Evolutionary conservation across 768 basidiomycete genomes (phyloP), one percentile per base, ranked within the genome.

Genomic region (Naganishia vaughanmartiniae): DNA sequence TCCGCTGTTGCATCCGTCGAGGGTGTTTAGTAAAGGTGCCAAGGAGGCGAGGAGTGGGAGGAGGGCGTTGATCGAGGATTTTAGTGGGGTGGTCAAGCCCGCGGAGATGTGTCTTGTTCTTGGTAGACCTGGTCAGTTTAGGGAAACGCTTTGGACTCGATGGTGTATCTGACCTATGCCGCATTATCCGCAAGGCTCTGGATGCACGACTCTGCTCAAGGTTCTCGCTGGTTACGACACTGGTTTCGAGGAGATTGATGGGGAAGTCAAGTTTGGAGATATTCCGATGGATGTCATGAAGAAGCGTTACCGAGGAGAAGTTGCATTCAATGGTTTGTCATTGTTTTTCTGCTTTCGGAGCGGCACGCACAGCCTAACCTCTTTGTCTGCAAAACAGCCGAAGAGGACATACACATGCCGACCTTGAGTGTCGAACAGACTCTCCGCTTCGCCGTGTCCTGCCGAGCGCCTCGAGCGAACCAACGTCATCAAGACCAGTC

Each of bases 401-500:
- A 91, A 82, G 91, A 92, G 74, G 91, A 94, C 77, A 83, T 90
- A 0, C 91, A 92, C 77, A 90, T 93, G 74, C 89, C 92, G 7
- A 90, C 89, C 11, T 84, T 95, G 34, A 82, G 80, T 24, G 83
- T 83, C 72, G 79, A 77, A 12, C 79, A 84, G 67, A 83, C 82
- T 0, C 84, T 96, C 33, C 82, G 79, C 4, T 87, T 88, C 74
- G 86, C 87, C 6, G 78, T 84, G 3, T 6, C 91, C 91, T 3
- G 86, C 83, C 31, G 81, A 80, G 4, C 86, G 88, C 34, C 73
- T 85, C 10, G 87, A 86, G 4, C 82, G 82, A 0, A 72, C 84
- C 57, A 58, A 14, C 57, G 57, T 31, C 78, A 84, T 9, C 84
- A 88, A 48, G 78, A 55, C 14, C 73, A 83, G 31, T 83, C 80